phyloP scores from a whole-genome alignment of 441 rosid genomes.

The Syzygium syzygioides region DNA sequence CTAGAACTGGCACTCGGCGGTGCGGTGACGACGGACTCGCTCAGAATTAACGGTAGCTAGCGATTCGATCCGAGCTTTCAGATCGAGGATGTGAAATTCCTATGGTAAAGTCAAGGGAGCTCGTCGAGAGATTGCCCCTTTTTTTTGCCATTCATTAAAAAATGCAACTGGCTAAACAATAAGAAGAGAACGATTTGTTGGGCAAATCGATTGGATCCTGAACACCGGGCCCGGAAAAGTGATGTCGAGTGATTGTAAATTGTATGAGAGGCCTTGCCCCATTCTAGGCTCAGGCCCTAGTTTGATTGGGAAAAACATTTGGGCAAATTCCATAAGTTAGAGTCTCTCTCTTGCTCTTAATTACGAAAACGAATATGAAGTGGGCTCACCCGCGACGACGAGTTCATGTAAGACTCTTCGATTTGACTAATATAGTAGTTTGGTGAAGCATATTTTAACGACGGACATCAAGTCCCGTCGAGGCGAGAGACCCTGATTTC shows the following conservation, averaged over 20 bases:
- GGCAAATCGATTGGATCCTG: neutral
- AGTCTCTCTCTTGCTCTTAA: neutral
- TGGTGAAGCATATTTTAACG: neutral
- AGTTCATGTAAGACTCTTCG: neutral
- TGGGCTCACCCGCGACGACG: neutral
- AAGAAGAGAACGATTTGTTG: neutral
- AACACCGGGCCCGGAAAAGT: neutral
- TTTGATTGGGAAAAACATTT: neutral
- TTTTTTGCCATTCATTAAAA: neutral
- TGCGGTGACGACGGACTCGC: accelerated
- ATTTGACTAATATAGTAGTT: neutral
- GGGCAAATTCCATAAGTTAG: neutral
- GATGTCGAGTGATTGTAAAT: neutral
- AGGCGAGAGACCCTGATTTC: neutral
- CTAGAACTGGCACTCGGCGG: accelerated
- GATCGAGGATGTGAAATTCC: neutral
- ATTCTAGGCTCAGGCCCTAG: neutral
- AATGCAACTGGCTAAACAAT: neutral
- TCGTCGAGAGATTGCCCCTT: accelerated
- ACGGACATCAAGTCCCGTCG: neutral
- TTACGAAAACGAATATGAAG: neutral
- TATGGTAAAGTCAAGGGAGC: neutral
- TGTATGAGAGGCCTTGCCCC: neutral
- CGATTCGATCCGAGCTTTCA: accelerated
- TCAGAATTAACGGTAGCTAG: accelerated